Percentiles rank a stretch among this genome's conserved stretches.
Evolutionary conservation across 116 monocot species (phyloP).

Genomic region (Trichopus zeylanicus): DNA sequence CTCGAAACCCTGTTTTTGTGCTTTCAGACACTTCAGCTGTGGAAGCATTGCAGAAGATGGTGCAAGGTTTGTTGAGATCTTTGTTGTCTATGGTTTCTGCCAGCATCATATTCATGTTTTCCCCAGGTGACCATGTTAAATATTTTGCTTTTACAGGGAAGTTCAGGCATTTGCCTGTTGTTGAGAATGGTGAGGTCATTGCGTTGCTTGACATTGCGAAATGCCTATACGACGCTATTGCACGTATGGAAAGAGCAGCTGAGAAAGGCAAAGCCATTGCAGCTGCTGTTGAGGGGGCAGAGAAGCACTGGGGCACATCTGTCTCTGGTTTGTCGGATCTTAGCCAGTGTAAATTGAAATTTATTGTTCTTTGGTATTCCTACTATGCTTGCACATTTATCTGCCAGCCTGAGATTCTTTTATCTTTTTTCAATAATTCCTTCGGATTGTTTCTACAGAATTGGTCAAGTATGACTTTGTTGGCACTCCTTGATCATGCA

Average conservation of each 20-base stretch:
- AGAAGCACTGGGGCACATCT: conserved; percentile 86
- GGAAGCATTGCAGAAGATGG: conserved; percentile 99
- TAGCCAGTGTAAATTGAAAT: not conserved
- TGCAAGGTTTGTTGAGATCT: conserved; percentile 56
- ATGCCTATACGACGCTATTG: conserved; percentile 99
- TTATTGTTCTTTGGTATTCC: not conserved
- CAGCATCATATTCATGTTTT: not conserved
- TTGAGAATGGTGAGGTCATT: conserved; percentile 97
- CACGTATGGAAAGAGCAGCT: conserved; percentile 91
- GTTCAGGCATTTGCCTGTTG: conserved; percentile 95
- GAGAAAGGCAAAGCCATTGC: conserved; percentile 98
- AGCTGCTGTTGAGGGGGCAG: conserved; percentile 93
- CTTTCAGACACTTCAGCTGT: conserved; percentile 96
- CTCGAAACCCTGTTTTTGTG: conserved; percentile 83
- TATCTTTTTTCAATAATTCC: not conserved
- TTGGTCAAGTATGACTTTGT: not conserved
- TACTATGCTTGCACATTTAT: not conserved
- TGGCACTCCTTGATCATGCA: conserved; percentile 14
- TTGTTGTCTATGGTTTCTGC: not conserved
- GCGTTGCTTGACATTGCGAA: conserved; percentile 97
- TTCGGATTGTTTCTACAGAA: not conserved
- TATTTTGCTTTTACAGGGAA: conserved; percentile 50
- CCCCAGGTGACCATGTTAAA: not conserved
- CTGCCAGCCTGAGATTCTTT: not conserved
- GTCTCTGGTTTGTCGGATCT: conserved; percentile 44